Base-by-base conservation (phyloP, 495 filamentous ascomycete genomes). In the Tetracladium setigerum region DNA sequence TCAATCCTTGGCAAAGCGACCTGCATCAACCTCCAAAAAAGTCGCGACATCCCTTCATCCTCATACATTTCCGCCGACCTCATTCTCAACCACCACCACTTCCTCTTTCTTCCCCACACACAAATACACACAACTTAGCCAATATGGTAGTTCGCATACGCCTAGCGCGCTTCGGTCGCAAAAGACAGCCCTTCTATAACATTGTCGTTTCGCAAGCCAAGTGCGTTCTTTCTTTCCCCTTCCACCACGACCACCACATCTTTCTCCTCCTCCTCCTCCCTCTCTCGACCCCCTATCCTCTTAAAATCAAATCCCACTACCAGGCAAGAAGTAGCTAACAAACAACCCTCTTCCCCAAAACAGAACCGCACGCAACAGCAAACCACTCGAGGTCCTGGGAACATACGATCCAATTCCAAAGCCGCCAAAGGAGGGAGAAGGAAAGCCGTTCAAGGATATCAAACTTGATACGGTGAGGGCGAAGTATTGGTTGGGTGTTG, bases 401-500 rank as follows among this genome's bases (percentile, higher is more conserved):
- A 97, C 94, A 49, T 95, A 95, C 74, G 84, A 98, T 67, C 90
- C 92, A 1, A 73, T 95, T 36, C 92, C 92, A 17, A 81, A 83
- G 59, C 70, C 75, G 14, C 71, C 86, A 1, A 77, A 79, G 51
- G 78, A 82, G 41, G 76, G 77, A 54, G 74, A 79, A 48, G 82
- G 78, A 8, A 79, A 77, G 45, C 71, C 82, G 50, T 82, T 79
- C 64, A 98, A 98, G 66, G 90, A 97, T 46, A 85, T 98, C 57
- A 80, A 87, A 46, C 73, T 98, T 2, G 92, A 98, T 70, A 73
- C 72, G 1, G 65, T 76, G 43, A 73, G 92, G 39, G 85, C 90
- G 44, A 82, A 85, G 65, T 98, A 98, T 68, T 98, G 92, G 92
- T 70, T 98, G 12, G 92, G 92, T 62, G 90, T 96, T 9, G 92